Conservation (phyloP, 352 stramenopile genomes). For the Globisporangium cylindrosporum region DNA sequence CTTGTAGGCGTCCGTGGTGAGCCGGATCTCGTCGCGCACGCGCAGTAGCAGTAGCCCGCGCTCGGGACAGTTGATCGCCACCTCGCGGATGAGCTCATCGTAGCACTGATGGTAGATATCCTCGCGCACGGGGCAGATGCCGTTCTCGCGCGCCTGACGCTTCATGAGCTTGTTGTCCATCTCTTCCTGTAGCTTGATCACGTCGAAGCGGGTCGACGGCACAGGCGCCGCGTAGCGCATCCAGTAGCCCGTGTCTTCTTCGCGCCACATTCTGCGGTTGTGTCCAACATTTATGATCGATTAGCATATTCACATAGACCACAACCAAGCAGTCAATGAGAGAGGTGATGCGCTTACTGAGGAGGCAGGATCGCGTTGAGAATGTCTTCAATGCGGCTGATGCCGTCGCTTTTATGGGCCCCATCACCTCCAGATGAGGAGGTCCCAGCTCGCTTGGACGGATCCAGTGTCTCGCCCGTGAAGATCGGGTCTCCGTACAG, state of each 20-base stretch:
- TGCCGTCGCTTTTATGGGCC: constrained; percentile 37
- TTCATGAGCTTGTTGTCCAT: constrained; percentile 89
- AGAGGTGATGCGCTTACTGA: constrained; percentile 35
- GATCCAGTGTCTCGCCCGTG: constrained; percentile 73
- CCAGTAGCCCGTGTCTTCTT: constrained; percentile 84
- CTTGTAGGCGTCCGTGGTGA: constrained; percentile 95
- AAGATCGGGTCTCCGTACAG: constrained; percentile 90
- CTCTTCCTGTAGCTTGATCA: constrained; percentile 89
- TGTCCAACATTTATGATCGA: not conserved
- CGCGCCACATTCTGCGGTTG: constrained; percentile 61
- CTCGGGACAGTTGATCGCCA: constrained; percentile 91
- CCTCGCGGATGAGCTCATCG: constrained; percentile 92
- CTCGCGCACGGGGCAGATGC: constrained; percentile 92
- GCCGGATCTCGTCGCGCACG: constrained; percentile 91
- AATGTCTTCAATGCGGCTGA: constrained; percentile 72
- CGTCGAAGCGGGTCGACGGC: constrained; percentile 90
- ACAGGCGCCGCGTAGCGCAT: constrained; percentile 90
- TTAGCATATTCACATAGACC: not conserved
- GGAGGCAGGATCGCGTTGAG: constrained; percentile 74
- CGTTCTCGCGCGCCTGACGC: constrained; percentile 89
- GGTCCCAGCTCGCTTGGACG: constrained; percentile 41
- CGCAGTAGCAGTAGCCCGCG: constrained; percentile 89
- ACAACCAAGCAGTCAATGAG: not conserved
- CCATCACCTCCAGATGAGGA: constrained; percentile 21
- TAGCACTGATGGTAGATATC: constrained; percentile 93